A percentile compares a stretch with the other conserved stretches of the same genome.
phyloP scores from a whole-genome alignment of 495 filamentous ascomycete species.

The Tuber melanosporum region DNA sequence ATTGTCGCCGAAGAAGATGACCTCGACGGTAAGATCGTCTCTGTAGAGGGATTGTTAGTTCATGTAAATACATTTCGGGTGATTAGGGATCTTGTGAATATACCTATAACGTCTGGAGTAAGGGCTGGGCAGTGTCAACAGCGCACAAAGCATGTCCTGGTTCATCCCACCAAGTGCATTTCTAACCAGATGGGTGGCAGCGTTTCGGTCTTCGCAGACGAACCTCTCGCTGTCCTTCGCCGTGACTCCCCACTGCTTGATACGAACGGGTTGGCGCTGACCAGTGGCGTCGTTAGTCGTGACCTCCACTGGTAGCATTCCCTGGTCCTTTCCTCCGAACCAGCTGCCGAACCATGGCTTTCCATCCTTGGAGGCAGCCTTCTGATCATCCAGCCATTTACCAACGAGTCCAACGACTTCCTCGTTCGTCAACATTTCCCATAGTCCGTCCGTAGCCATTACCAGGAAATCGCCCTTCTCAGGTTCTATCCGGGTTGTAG shows the following conservation, averaged over 20 bases:
- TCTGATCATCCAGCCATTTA: conserved; percentile 84
- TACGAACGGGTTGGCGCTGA: conserved; percentile 60
- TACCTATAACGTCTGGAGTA: conserved; percentile 87
- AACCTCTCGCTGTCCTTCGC: conserved; percentile 66
- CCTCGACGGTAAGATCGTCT: conserved; percentile 94
- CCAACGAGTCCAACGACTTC: conserved; percentile 95
- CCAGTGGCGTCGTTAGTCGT: conserved; percentile 19
- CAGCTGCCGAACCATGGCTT: conserved; percentile 48
- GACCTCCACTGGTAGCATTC: conserved; percentile 52
- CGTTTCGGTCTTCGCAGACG: conserved; percentile 92
- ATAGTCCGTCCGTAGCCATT: conserved; percentile 92
- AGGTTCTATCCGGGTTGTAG: conserved; percentile 89
- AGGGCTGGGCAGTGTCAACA: conserved; percentile 85
- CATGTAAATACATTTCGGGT: background rate
- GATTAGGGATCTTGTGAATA: conserved; percentile 17
- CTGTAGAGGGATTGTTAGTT: conserved; percentile 44
- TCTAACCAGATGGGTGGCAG: conserved; percentile 86
- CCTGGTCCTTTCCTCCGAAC: conserved; percentile 37
- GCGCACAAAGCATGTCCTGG: conserved; percentile 85
- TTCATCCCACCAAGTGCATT: conserved; percentile 95
- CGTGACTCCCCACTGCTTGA: conserved; percentile 74
- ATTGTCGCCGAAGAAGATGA: conserved; percentile 92
- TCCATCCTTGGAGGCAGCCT: conserved; percentile 44
- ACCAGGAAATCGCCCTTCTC: conserved; percentile 90
- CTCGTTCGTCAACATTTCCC: conserved; percentile 99